Percentiles rank a stretch among this genome's conserved stretches.
Evolutionary conservation across 352 stramenopile genomes (phyloP).

Genomic region (Blastocystis sp.): DNA sequence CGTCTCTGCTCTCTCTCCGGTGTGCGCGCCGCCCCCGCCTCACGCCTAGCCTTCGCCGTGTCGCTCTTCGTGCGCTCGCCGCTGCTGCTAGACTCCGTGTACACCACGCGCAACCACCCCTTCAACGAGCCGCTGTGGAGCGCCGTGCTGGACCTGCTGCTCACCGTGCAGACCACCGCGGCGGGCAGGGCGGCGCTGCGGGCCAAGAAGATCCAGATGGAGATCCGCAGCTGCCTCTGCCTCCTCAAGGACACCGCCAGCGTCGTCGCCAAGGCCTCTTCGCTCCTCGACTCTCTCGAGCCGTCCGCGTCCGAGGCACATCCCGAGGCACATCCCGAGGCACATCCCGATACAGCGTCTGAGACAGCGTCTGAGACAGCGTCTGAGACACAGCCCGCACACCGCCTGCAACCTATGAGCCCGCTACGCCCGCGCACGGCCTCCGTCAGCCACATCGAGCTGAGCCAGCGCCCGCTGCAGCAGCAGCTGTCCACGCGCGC

Average conservation of each 20-base stretch:
- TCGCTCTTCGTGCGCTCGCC: neutral
- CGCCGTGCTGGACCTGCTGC: slow-evolving; percentile 17
- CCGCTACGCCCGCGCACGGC: neutral
- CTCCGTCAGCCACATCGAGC: neutral
- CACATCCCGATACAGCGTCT: no score
- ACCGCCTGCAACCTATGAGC: neutral
- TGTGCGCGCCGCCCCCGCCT: neutral
- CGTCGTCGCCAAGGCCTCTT: neutral
- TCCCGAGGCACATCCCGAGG: no score
- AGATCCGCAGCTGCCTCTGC: neutral
- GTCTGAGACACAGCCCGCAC: neutral
- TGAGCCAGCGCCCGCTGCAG: neutral
- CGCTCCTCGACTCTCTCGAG: neutral
- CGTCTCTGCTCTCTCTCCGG: slow-evolving; percentile 5
- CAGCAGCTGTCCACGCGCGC: neutral
- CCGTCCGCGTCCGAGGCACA: no score
- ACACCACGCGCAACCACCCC: slow-evolving; percentile 23
- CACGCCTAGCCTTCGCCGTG: neutral
- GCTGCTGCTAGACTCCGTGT: slow-evolving; percentile 2
- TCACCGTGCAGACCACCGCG: neutral
- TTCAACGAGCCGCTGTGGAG: slow-evolving; percentile 12
- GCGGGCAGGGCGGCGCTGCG: neutral
- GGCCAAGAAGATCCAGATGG: neutral
- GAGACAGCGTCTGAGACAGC: no score
- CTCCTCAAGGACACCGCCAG: neutral